Evolutionary conservation across 208 protist genomes (phyloP).

Genomic region (Trypanosoma lewisi): DNA sequence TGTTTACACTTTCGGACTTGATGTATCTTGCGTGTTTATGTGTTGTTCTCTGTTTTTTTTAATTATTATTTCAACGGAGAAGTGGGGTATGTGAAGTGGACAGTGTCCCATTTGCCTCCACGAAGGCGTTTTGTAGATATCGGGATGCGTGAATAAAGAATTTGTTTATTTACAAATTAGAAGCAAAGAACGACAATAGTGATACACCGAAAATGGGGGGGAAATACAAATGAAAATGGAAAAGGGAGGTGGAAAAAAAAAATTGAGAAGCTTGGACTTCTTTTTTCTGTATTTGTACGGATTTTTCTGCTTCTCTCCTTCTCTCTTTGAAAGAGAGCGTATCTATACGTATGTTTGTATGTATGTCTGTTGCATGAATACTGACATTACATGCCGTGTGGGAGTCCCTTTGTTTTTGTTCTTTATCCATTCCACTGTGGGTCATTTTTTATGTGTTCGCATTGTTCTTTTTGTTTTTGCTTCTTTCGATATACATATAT

Average conservation of each 20-base stretch:
- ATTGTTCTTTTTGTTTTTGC: background rate
- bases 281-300: background rate
- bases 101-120: background rate
- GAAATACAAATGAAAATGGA: background rate
- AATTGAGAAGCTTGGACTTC: no score
- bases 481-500: no score
- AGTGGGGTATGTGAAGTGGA: background rate
- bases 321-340: no score
- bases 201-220: background rate
- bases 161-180: background rate
- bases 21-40: background rate
- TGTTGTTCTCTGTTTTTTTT: conserved; percentile 19
- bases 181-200: background rate
- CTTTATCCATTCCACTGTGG: no score
- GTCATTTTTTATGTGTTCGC: background rate
- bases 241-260: background rate
- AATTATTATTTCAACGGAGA: no score
- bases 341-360: background rate
- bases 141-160: background rate
- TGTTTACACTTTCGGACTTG: background rate
- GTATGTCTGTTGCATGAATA: background rate
- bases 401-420: no score
- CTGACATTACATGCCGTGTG: no score
- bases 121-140: background rate
- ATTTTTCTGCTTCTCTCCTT: conserved; percentile 15